These are phyloP conservation scores for Schizopora paradoxa DNA, from an alignment of 1,284 basidiomycete species.

Conservation along the genomic window DNA sequence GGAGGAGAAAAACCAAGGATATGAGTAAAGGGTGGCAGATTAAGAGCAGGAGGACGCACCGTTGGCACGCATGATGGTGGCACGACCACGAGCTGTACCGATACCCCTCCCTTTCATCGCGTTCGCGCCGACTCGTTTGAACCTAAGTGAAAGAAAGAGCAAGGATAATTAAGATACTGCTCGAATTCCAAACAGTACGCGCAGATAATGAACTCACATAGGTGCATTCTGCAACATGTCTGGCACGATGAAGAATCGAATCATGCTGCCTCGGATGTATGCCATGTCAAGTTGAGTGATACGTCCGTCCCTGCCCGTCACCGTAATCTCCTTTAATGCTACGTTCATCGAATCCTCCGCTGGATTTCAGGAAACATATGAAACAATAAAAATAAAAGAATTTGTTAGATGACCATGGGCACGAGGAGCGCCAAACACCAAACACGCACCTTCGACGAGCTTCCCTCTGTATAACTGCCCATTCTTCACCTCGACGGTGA, in stretches of 20 bases:
- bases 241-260: constrained; percentile 98
- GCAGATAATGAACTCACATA: constrained; percentile 63
- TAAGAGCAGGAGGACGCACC: constrained; percentile 43
- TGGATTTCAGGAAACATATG: constrained; percentile 32
- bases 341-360: constrained; percentile 99
- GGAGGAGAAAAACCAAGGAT: constrained; percentile 23
- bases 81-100: constrained; percentile 93
- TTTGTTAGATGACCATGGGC: constrained; percentile 21
- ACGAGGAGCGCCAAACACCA: constrained; percentile 6
- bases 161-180: constrained; percentile 15
- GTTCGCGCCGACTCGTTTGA: constrained; percentile 97
- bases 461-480: constrained; percentile 97
- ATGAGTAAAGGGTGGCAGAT: constrained; percentile 13
- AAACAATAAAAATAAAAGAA: too few relatives aligned
- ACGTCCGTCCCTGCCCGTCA: constrained; percentile 96
- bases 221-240: constrained; percentile 99
- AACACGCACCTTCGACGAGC: constrained; percentile 84
- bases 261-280: constrained; percentile 97
- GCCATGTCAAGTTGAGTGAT: constrained; percentile 99
- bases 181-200: constrained; percentile 7
- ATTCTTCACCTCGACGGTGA: constrained; percentile 97
- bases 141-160: constrained; percentile 66
- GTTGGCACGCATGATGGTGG: constrained; percentile 84
- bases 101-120: constrained; percentile 99
- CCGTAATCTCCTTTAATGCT: constrained; percentile 93